Evolutionary conservation across 2,329 filamentous ascomycete genomes (phyloP).

Genomic region (Colletotrichum sp.): DNA sequence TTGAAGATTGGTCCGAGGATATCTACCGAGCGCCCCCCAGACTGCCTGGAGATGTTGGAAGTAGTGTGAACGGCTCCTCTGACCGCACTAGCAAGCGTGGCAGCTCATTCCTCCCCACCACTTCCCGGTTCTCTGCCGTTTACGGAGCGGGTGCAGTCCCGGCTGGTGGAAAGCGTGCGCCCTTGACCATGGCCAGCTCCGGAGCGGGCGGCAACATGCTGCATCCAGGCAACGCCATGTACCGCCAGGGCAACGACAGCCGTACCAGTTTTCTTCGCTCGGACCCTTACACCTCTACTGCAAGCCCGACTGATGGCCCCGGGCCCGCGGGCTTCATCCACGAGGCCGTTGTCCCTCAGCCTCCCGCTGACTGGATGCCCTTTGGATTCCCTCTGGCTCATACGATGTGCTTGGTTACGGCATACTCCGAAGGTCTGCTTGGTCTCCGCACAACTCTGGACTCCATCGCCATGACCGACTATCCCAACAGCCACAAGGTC

Average conservation of each 20-base stretch:
- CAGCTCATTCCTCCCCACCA: conserved; percentile 87
- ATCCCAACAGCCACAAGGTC: conserved; percentile 98
- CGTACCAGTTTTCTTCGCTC: conserved; percentile 69
- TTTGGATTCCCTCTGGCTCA: conserved; percentile 96
- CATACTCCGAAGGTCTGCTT: conserved; percentile 94
- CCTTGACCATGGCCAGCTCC: conserved; percentile 96
- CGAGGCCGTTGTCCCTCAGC: conserved; percentile 93
- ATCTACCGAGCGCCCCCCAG: conserved; percentile 92
- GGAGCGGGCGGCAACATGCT: conserved; percentile 75
- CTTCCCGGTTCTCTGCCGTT: conserved; percentile 91
- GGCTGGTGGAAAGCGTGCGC: conserved; percentile 56
- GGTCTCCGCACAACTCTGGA: conserved; percentile 93
- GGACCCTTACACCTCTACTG: conserved; percentile 59
- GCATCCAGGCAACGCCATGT: conserved; percentile 69
- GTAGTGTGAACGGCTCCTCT: conserved; percentile 63
- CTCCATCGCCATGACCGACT: conserved; percentile 96
- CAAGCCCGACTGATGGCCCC: conserved; percentile 68
- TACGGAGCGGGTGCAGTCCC: conserved; percentile 73
- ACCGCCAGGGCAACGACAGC: conserved; percentile 69
- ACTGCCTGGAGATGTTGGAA: conserved; percentile 75
- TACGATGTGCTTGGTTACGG: conserved; percentile 91
- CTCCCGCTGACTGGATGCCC: conserved; percentile 95
- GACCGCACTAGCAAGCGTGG: conserved; percentile 81
- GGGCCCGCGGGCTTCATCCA: conserved; percentile 96
- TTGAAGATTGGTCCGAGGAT: conserved; percentile 97